Evolutionary conservation across 1,139 yeast genomes (phyloP).

Genomic region (Taphrina flavorubra): DNA sequence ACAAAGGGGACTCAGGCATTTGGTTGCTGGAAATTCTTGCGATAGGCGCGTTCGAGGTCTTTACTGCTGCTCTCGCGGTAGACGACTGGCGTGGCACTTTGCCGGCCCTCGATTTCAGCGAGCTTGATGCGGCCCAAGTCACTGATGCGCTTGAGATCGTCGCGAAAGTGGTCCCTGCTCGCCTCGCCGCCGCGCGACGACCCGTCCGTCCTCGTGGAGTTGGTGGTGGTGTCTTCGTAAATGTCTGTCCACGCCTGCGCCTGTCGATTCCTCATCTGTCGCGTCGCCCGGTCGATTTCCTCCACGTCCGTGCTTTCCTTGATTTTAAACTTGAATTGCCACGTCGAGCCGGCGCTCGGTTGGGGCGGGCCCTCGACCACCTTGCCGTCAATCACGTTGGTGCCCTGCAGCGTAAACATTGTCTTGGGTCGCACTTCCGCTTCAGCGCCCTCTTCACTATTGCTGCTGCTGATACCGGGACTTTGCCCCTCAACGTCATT

Average conservation of each 20-base stretch:
- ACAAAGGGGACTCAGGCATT: background rate
- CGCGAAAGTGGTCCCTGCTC: background rate
- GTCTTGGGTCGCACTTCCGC: slow-evolving; percentile 4
- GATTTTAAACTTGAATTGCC: slow-evolving; percentile 26
- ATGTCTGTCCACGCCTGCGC: slow-evolving; percentile 33
- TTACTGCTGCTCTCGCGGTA: slow-evolving; percentile 14
- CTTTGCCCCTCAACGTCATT: too few species aligned
- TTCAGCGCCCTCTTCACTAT: background rate
- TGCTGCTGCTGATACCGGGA: background rate
- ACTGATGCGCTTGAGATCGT: slow-evolving; percentile 34
- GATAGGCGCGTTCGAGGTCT: slow-evolving; percentile 16
- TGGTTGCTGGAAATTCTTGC: slow-evolving; percentile 14
- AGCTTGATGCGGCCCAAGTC: slow-evolving; percentile 35
- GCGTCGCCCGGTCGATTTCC: slow-evolving; percentile 6
- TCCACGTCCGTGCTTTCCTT: slow-evolving; percentile 7
- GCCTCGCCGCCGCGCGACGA: too few species aligned
- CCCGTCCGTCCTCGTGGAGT: too few species aligned
- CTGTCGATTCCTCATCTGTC: slow-evolving; percentile 17
- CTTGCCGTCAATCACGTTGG: slow-evolving; percentile 25
- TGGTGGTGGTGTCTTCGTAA: background rate
- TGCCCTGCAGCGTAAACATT: slow-evolving; percentile 25
- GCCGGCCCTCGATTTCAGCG: background rate
- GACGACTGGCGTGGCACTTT: slow-evolving; percentile 22
- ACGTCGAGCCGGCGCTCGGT: slow-evolving; percentile 20
- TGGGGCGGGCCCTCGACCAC: slow-evolving; percentile 32